Base-by-base conservation (phyloP, 495 filamentous ascomycete genomes). In the Penicillium manginii region DNA sequence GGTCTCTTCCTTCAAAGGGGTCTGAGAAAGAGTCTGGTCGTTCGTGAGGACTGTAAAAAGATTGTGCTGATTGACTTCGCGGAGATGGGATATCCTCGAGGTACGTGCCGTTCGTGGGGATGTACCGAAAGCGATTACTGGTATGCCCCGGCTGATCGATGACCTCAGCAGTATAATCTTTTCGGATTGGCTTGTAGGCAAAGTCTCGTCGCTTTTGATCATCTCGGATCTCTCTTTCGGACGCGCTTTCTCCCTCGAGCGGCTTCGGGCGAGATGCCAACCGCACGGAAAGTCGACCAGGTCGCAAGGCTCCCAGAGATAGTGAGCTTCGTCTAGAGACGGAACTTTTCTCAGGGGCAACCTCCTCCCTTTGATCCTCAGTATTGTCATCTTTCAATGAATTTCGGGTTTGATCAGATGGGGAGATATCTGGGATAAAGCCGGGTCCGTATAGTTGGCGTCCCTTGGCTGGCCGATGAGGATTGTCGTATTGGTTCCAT, bases 401-500 rank as follows among this genome's bases (percentile, higher is more conserved):
- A 5, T 19, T 33, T 8, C 33, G 37, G 12, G 9, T 50, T 19
- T 42, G 52, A 7, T 66, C 56, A 19, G 64, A 58, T 10, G 63
- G 67, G 10, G 45, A 55, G 17, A 29, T 37, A 23, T 68, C 64
- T 14, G 69, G 66, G 0, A 73, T 62, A 43, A 64, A 70, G 19
- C 70, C 73, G 1, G 68, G 70, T 15, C 72, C 70, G 15, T 74
- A 71, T 1, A 37, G n/a, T 33, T 57, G 56, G 35, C 54, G 63
- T 11, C 60, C 56, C 31, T 54, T 62, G 10, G 54, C 45, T 8
- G 59, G 57, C 14, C 56, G 62, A 62, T 70, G 67, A n/a, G 72
- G 72, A 33, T 72, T 74, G 11, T 76, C 59, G 50, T 68, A 68
- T 55, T 78, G 74, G 18, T 67, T 75, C 76, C 74, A 79, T 50